A percentile compares a stretch with the other conserved stretches of the same genome.
Conservation (phyloP, 2,329 filamentous ascomycete species). For the Fusarium sp. region DNA sequence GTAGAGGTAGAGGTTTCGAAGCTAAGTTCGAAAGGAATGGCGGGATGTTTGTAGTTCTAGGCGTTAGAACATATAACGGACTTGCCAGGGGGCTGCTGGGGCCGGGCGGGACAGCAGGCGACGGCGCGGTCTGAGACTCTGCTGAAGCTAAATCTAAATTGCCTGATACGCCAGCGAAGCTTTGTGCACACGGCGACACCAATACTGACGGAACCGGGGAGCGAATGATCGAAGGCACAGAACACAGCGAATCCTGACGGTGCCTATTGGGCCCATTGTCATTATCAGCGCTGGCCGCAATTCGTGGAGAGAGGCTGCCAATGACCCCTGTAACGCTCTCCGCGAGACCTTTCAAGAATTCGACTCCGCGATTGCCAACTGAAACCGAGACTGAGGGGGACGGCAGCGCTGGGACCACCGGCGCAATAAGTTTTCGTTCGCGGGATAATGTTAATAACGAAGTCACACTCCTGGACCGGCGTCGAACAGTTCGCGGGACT, state of each 20-base stretch:
- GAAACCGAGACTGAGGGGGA: constrained; percentile 25
- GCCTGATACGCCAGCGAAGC: constrained; percentile 20
- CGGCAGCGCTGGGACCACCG: constrained; percentile 11
- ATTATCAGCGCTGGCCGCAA: constrained; percentile 27
- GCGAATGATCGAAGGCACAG: constrained; percentile 15
- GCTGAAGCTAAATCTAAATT: constrained; percentile 35
- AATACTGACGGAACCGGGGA: constrained; percentile 19
- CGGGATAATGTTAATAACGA: constrained; percentile 19
- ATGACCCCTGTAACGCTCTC: constrained; percentile 35
- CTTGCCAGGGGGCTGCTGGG: constrained; percentile 33
- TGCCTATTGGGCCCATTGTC: constrained; percentile 13
- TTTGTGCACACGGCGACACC: constrained; percentile 30
- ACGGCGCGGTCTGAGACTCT: constrained; percentile 26
- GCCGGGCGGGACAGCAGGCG: constrained; percentile 38
- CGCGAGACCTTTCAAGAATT: constrained; percentile 27
- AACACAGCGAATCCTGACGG: constrained; percentile 30
- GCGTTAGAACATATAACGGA: constrained; percentile 42
- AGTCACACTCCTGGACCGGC: constrained; percentile 43
- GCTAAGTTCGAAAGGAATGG: constrained; percentile 23
- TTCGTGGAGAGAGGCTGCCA: constrained; percentile 34
- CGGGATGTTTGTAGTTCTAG: constrained; percentile 44
- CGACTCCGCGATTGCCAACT: constrained; percentile 31
- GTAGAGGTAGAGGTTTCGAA: constrained; percentile 19
- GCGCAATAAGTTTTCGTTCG: constrained; percentile 11
- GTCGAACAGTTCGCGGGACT: constrained; percentile 16